phyloP scores from a whole-genome alignment of 805 yeast species.

The Hanseniaspora meyeri region DNA sequence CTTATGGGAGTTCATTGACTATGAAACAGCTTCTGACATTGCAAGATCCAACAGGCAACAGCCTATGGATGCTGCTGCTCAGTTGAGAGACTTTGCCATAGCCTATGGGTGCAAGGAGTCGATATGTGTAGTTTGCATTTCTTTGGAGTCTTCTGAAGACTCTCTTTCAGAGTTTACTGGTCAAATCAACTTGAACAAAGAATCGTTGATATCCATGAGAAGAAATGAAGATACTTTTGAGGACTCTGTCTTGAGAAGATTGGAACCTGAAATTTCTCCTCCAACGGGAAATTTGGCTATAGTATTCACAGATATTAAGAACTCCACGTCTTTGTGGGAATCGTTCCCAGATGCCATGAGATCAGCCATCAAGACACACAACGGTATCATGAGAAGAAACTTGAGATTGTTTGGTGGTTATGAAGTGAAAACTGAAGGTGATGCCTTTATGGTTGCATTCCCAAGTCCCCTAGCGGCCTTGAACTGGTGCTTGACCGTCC shows the following conservation, averaged over 20 bases:
- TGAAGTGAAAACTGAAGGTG: constrained; percentile 98
- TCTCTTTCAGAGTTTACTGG: constrained; percentile 16
- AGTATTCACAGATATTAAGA: constrained; percentile 94
- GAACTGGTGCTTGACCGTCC: constrained; percentile 90
- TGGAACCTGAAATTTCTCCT: constrained; percentile 84
- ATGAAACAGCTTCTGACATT: constrained; percentile 81
- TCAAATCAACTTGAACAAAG: constrained; percentile 28
- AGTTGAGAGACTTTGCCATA: constrained; percentile 83
- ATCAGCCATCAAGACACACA: constrained; percentile 89
- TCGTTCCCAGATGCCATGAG: constrained; percentile 86
- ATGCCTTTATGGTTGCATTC: constrained; percentile 95
- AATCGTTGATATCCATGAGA: constrained; percentile 32
- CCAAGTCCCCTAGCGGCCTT: constrained; percentile 84
- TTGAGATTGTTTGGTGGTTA: constrained; percentile 89
- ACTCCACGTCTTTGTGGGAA: constrained; percentile 90
- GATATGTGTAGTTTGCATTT: constrained; percentile 66
- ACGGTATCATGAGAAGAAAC: constrained; percentile 86
- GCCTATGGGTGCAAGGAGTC: constrained; percentile 80
- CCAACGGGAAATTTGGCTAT: constrained; percentile 90
- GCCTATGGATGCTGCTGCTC: constrained; percentile 86
- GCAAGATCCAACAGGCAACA: constrained; percentile 68
- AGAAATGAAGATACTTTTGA: constrained; percentile 41
- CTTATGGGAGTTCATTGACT: constrained; percentile 73
- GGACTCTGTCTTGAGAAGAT: constrained; percentile 67
- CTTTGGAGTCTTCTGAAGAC: constrained; percentile 39